Base-by-base conservation (phyloP, 2,329 filamentous ascomycete species). In the Calonectria leucothoes region DNA sequence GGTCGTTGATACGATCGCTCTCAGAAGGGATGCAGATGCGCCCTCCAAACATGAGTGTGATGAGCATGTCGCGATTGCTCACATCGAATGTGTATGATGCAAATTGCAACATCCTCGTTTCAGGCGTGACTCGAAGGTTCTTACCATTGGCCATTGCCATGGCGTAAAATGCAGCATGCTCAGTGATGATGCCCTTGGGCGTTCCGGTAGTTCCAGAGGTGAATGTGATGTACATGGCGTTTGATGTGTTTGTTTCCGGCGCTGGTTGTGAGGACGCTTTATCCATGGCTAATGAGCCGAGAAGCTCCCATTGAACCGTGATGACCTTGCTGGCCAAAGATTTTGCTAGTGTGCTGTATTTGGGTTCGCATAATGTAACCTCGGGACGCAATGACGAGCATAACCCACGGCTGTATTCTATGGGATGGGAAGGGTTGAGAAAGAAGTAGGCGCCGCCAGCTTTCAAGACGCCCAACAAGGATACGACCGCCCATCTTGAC, bases 1-100 rank as follows among this genome's bases (percentile, higher is more conserved):
- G 55, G 14, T 59, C 33, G 12, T 59, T 59, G 12, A 59, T 35
- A 8, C 55, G 55, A 23, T 59, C 55, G 10, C 23, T 59, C 51
- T 70, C 68, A 3, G 68, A 65, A 23, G 68, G 68, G 23, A 70
- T 70, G 45, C 68, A 70, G 8, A 70, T 42, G 45, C 57, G 31
- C 1, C 68, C 68, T 6, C 68, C 68, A 52, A 52, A 42, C 42
- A 65, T 55, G 12, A 70, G 57, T 11, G 68, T 65, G 7, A 52
- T 31, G 15, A 70, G 48, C 33, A 65, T 65, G 57, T 70, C 45
- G 15, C 45, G 57, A 42, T 52, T 52, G 33, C 42, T 52, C 48
- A 65, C 57, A 35, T 70, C 68, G 48, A 70, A 70, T 4, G 57
- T 29, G 45, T 65, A 70, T 3, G 57, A 65, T 20, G 68, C 57